Base-by-base conservation (phyloP, 1,284 basidiomycete genomes). In the Trametes polyzona region DNA sequence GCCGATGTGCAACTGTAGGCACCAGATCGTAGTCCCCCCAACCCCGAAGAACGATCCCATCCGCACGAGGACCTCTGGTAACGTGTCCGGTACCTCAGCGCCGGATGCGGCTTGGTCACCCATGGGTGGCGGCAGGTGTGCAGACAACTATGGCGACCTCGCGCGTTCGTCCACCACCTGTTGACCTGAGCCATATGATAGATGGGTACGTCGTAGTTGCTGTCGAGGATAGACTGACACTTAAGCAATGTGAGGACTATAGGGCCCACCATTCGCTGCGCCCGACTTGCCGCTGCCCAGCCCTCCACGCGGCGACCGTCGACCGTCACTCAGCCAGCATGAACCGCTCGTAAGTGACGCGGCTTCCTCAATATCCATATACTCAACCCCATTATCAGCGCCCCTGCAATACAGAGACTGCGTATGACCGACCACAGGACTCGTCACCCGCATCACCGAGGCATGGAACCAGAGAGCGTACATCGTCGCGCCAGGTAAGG, bases 301-400 rank as follows among this genome's bases (percentile, higher is more conserved):
- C 4, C 51, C 33, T 29, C 24, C 39, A 16, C 59, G 52, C 27
- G 23, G 7, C 16, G 58, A 63, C 12, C 55, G 53, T 21, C 61
- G 56, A 17, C 26, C 35, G 4, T 61, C 56, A 4, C 40, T 60
- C 29, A 42, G 33, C 10, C 37, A 47, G 33, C 43, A 47, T n/a
- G 61, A 49, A 7, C 19, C 51, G 21, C 26, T 33, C 29, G 61
- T 63, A 55, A 16, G 59, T 41, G n/a, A n/a, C n/a, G n/a, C n/a
- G n/a, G n/a, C 43, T 6, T 39, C 19, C 16, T 32, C 42, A 24
- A 11, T 14, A n/a, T 43, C 12, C 11, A 29, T 41, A 1, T 14
- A 7, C n/a, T 43, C 3, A 29, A 16, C 2, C n/a, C 42, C 30
- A 17, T 36, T 8, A 36, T 21, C 29, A 62, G 61, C 52, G 52